phyloP scores from a whole-genome alignment of 805 yeast genomes.

The Candida glaebosa region DNA sequence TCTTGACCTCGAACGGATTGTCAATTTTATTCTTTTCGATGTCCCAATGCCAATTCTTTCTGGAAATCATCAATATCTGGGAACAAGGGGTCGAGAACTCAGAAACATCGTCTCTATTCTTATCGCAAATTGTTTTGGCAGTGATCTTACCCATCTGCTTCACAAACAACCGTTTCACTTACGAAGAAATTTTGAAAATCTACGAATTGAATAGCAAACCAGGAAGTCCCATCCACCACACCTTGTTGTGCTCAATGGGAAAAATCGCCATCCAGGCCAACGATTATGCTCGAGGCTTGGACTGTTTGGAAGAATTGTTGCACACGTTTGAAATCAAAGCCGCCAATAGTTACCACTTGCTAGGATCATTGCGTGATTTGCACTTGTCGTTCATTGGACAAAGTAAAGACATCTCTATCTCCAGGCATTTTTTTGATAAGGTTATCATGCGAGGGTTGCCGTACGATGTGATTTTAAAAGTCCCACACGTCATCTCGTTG shows the following conservation, averaged over 20 bases:
- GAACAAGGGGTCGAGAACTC: constrained; percentile 53
- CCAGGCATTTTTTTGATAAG: constrained; percentile 70
- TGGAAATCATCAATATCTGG: constrained; percentile 71
- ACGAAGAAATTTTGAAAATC: constrained; percentile 57
- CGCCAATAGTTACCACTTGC: constrained; percentile 21
- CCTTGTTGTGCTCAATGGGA: constrained; percentile 68
- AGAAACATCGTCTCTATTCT: constrained; percentile 41
- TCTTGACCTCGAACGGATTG: constrained; percentile 21
- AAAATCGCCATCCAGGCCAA: constrained; percentile 65
- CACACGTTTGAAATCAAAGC: constrained; percentile 39
- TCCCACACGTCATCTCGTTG: constrained; percentile 66
- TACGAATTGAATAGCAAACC: constrained; percentile 43
- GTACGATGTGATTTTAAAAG: constrained; percentile 65
- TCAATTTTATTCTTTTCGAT: constrained; percentile 29
- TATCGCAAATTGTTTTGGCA: constrained; percentile 65
- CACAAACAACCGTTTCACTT: constrained; percentile 55
- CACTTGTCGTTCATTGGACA: constrained; percentile 78
- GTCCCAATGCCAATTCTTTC: constrained; percentile 53
- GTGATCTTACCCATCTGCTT: constrained; percentile 64
- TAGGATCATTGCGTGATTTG: constrained; percentile 62
- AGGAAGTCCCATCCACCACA: constrained; percentile 32
- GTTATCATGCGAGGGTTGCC: constrained; percentile 65
- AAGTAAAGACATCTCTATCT: constrained; percentile 67
- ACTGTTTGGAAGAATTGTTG: constrained; percentile 58
- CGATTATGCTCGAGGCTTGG: constrained; percentile 63